Evolutionary conservation across 225 moss, liverwort and hornwort genomes (phyloP), one percentile per base, ranked within the genome.

Genomic region (Antitrichia curtipendula): DNA sequence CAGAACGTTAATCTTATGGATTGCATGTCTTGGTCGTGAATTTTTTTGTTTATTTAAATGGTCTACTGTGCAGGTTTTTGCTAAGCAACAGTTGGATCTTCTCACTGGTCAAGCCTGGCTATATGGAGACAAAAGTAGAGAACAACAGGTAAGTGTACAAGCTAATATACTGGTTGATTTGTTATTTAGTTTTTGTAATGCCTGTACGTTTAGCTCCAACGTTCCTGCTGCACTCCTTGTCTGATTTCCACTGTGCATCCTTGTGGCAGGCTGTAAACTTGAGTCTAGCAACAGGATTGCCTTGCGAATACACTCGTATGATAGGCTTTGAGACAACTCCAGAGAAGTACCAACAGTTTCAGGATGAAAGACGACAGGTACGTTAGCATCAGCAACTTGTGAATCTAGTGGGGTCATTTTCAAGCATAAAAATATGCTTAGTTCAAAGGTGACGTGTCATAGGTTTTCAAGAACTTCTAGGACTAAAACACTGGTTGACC

Each of bases 301-400:
- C 96, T 41, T 95, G 96, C 85, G 92, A 96, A 78, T 95, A 96
- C 89, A 96, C 96, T 85, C 93, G 93, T 43, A 94, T 95, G 93
- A 90, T 96, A 71, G 94, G 96, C 70, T 96, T 95, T 87, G 95
- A 95, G 89, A 95, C 96, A 73, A 96, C 96, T 61, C 91, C 91
- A 82, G 91, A 87, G 76, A 90, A 92, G 91, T 91, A 74, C 88
- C 85, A 88, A 80, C 77, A 85, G 60, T 91, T 93, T n/a, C 88
- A 91, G 85, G 66, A 86, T n/a, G 86, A 88, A 85, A 87, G 90
- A 81, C 86, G 41, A 77, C 76, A 90, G 88, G 93, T 92, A 88
- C 61, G 38, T 59, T 40, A 28, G 25, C 66, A 40, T 52, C 40
- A 40, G 2, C 27, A 53, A 10, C 32, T 24, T 64, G 22, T 75